Base-by-base conservation (phyloP, 78 protist genomes). In the Dictyostelium purpureum region DNA sequence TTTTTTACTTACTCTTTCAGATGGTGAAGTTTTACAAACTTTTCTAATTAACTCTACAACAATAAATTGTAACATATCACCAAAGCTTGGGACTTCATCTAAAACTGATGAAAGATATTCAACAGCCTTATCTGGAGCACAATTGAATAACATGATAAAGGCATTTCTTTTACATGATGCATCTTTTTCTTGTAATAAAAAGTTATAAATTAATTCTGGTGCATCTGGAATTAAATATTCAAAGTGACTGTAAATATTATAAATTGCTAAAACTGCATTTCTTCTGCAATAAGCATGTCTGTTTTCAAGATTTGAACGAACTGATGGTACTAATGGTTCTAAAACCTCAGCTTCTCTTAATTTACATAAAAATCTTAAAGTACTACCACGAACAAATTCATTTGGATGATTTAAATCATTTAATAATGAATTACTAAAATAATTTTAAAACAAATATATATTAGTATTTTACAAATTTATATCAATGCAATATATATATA, bases 221-320 rank as follows among this genome's bases (percentile, higher is more conserved):
- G 97, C 99, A 70, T 98, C 99, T 31, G 99, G 99, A 33, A 97
- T 56, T 51, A 98, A 87, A 61, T 88, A 26, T 33, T 88, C 97
- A 26, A 77, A 87, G 49, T 18, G 52, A 51, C 71, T 66, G 80
- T 90, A 96, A 73, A 98, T 88, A 59, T 93, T 61, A 77, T 38
- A 94, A 18, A 97, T 73, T 21, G 99, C 97, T 21, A 97, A 88
- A 28, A 99, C 99, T 4, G 99, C 99, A 89, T 97, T 98, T 52
- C 98, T 81, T 63, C 89, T 75, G 47, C 77, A 88, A 38, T 51
- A 95, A 2, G 96, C 87, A 79, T 95, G 97, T 43, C 98, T 63
- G 81, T 96, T 95, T 88, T 92, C 98, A n/a, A 98, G 94, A 94
- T 97, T 97, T 56, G 54, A 37, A 42, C 81, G 77, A 28, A 98